A percentile compares a stretch with the other conserved stretches of the same genome.
Conservation (phyloP, 495 filamentous ascomycete species). For the Neurospora sp. region DNA sequence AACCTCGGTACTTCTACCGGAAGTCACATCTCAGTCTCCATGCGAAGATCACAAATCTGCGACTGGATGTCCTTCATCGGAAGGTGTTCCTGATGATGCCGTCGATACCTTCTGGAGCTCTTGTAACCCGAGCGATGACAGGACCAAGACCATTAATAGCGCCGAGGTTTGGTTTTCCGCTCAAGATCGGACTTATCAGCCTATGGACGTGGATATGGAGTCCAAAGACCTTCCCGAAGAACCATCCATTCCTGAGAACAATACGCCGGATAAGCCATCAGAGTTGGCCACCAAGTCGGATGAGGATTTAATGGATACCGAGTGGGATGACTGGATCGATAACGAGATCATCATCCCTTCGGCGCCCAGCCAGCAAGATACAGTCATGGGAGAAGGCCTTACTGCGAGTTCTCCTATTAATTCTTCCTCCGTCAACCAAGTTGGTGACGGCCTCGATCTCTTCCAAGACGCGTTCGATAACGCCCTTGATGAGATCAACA, state of each 20-base stretch:
- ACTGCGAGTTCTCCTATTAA: no score
- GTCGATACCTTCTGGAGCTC: not conserved
- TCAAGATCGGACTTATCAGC: not conserved
- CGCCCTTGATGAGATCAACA: not conserved
- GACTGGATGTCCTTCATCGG: not conserved
- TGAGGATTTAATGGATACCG: not conserved
- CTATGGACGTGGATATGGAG: not conserved
- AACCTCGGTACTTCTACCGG: not conserved
- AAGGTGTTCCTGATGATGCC: not conserved
- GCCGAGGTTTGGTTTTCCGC: not conserved
- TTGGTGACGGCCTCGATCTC: not conserved
- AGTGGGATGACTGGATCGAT: not conserved
- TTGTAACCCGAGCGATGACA: not conserved
- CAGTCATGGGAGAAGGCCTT: not conserved
- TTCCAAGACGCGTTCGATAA: not conserved
- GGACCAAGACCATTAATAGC: not conserved
- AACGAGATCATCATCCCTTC: not conserved
- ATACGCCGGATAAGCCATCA: not conserved
- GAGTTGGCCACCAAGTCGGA: not conserved
- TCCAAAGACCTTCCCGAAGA: not conserved
- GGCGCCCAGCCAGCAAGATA: not conserved
- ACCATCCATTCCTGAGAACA: not conserved
- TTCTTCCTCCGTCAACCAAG: not conserved
- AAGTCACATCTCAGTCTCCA: not conserved
- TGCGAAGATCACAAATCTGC: not conserved